Percentiles rank a stretch among this genome's conserved stretches.
phyloP scores from a whole-genome alignment of 1,284 basidiomycete species.

The Boletus smithii region DNA sequence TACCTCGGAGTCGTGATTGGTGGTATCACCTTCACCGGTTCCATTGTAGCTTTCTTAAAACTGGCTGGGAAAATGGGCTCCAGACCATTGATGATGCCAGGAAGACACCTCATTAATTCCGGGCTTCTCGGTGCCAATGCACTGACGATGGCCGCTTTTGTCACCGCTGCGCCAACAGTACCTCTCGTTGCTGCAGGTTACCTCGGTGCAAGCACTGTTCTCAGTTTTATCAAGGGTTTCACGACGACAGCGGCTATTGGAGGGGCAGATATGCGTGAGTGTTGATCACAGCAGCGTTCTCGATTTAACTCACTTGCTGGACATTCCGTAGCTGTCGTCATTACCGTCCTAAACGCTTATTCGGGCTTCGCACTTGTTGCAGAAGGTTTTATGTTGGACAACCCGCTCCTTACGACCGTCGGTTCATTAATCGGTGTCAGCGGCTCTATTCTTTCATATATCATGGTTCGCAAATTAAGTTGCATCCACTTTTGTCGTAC shows the following conservation, averaged over 20 bases:
- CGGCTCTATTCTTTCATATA: slow-evolving; percentile 86
- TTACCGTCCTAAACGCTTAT: slow-evolving; percentile 84
- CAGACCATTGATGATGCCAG: slow-evolving; percentile 67
- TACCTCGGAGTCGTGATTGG: slow-evolving; percentile 83
- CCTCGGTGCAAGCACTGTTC: slow-evolving; percentile 63
- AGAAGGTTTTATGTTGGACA: slow-evolving; percentile 87
- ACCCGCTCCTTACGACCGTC: slow-evolving; percentile 75
- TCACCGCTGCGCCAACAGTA: slow-evolving; percentile 63
- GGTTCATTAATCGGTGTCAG: slow-evolving; percentile 83
- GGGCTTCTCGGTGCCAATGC: slow-evolving; percentile 67
- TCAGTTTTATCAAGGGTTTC: slow-evolving; percentile 80
- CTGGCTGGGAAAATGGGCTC: slow-evolving; percentile 77
- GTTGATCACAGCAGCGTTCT: not conserved
- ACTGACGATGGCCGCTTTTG: slow-evolving; percentile 70
- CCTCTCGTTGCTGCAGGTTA: slow-evolving; percentile 74
- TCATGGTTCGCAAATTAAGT: slow-evolving; percentile 60
- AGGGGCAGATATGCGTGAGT: slow-evolving; percentile 85
- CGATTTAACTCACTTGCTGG: not conserved
- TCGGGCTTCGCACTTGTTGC: slow-evolving; percentile 92
- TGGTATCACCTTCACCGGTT: slow-evolving; percentile 78
- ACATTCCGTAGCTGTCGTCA: slow-evolving; percentile 64
- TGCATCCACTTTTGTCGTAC: slow-evolving; percentile 8
- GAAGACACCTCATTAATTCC: slow-evolving; percentile 71
- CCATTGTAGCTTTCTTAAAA: slow-evolving; percentile 85
- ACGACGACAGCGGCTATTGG: slow-evolving; percentile 85